Evolutionary conservation across 495 filamentous ascomycete species (phyloP), one percentile per base, ranked within the genome.

Genomic region (Xylaria intraflava): DNA sequence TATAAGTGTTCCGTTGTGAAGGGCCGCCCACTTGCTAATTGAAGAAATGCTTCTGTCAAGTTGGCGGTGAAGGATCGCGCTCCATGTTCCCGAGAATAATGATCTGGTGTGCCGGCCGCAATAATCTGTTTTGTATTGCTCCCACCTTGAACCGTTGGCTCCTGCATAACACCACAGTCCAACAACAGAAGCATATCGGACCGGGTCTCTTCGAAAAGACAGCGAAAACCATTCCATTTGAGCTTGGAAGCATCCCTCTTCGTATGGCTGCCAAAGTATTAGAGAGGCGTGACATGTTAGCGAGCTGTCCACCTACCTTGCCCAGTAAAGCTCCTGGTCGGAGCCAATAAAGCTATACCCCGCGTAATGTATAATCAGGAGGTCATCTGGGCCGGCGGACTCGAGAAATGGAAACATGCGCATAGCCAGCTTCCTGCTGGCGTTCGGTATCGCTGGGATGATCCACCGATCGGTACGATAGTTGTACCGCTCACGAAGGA

Each of bases 351-450:
- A 76, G 16, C 77, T 74, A 56, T 78, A 67, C 11, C 78, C 78
- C 30, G 75, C 78, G 58, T 82, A 82, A 59, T 80, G 79, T 53
- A 82, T 73, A 51, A 82, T 77, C 52, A 79, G 61, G 0, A 82
- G 73, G 45, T 80, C 78, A 49, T 79, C 76, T 2, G 75, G 69
- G 19, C 72, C 59, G 9, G 78, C 77, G 39, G 74, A 69, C 51
- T 82, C 73, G 24, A 79, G 65, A 35, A 77, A 76, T 0, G 70
- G 70, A 12, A 69, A 62, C 64, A 82, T 73, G 51, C 75, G 72
- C 52, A 77, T 69, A 5, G 73, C 73, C 16, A 82, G 69, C 60
- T 80, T 80, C 49, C 74, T 67, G 63, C 72, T 75, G 3, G 78
- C 71, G 55, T 78, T 80, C 23, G 68, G 58, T 26, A 69, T 70